Evolutionary conservation across 352 stramenopile genomes (phyloP).

Genomic region (Globisporangium viniferum): DNA sequence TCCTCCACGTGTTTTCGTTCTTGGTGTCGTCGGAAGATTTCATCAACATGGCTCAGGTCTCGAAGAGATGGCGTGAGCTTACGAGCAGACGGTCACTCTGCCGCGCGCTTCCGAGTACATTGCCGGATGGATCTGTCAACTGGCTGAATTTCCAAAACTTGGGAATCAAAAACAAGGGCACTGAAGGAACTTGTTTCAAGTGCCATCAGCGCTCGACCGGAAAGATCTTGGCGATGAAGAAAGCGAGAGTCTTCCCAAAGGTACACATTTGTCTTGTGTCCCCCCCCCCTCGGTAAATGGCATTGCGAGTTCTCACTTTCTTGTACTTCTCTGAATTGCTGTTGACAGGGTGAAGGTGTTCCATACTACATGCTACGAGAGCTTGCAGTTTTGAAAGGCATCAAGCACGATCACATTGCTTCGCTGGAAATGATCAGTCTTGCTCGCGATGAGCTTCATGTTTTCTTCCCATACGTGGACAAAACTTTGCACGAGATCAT

Average conservation of each 20-base stretch:
- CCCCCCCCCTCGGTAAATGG: neutral
- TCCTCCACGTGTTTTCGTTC: conserved; percentile 86
- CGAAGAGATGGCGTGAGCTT: conserved; percentile 75
- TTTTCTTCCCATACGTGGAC: conserved; percentile 91
- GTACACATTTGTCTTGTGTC: conserved; percentile 22
- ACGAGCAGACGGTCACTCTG: conserved; percentile 71
- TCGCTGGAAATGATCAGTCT: conserved; percentile 86
- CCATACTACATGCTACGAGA: conserved; percentile 93
- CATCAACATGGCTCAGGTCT: conserved; percentile 69
- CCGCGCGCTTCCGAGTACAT: conserved; percentile 57
- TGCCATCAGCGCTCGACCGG: conserved; percentile 81
- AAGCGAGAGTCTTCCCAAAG: conserved; percentile 84
- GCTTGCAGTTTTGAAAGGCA: conserved; percentile 83
- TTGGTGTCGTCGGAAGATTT: conserved; percentile 73
- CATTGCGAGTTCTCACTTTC: conserved; percentile 4
- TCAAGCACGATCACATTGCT: conserved; percentile 87
- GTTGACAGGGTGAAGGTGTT: conserved; percentile 78
- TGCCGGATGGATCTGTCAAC: conserved; percentile 75
- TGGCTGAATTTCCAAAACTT: conserved; percentile 88
- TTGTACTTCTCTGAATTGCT: neutral
- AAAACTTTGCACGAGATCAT: conserved; percentile 90
- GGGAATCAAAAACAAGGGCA: conserved; percentile 89
- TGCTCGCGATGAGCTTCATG: conserved; percentile 81
- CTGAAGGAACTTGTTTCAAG: conserved; percentile 86
- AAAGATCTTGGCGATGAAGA: conserved; percentile 88